phyloP scores from a whole-genome alignment of 345 rosid species.

The Dipteronia dyeriana region DNA sequence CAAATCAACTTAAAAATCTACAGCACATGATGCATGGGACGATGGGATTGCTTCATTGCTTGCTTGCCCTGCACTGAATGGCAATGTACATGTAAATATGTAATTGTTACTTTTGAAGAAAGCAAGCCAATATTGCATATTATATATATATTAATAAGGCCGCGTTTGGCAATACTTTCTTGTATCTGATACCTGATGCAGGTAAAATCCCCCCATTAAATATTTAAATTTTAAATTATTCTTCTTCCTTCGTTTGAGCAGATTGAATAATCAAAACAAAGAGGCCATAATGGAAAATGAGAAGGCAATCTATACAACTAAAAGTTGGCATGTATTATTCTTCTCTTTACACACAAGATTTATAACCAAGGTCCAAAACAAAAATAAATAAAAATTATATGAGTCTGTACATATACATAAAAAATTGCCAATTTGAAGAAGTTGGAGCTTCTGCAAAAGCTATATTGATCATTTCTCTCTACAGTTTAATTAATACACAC shows the following conservation, averaged over 20 bases:
- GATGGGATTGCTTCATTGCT: neutral
- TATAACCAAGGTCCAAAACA: neutral
- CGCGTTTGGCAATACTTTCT: neutral
- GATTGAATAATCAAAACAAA: neutral
- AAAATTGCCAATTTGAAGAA: neutral
- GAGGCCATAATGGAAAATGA: neutral
- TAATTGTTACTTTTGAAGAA: neutral
- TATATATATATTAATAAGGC: neutral
- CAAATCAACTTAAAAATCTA: neutral
- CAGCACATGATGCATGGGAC: neutral
- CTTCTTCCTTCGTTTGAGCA: neutral
- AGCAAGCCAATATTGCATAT: neutral
- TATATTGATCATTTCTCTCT: neutral
- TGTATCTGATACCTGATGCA: neutral
- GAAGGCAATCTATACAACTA: slow-evolving; percentile 3
- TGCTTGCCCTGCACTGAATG: neutral
- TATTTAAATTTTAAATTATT: neutral
- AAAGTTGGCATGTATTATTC: slow-evolving; percentile 5
- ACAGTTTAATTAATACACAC: neutral
- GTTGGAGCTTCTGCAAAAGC: neutral
- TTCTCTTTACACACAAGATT: slow-evolving; percentile 8
- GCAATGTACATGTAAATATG: neutral
- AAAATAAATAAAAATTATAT: neutral
- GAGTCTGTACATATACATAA: too few relatives aligned
- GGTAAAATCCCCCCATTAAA: neutral